phyloP scores from a whole-genome alignment of 2,329 filamentous ascomycete genomes.

The Pseudogymnoascus sp. region DNA sequence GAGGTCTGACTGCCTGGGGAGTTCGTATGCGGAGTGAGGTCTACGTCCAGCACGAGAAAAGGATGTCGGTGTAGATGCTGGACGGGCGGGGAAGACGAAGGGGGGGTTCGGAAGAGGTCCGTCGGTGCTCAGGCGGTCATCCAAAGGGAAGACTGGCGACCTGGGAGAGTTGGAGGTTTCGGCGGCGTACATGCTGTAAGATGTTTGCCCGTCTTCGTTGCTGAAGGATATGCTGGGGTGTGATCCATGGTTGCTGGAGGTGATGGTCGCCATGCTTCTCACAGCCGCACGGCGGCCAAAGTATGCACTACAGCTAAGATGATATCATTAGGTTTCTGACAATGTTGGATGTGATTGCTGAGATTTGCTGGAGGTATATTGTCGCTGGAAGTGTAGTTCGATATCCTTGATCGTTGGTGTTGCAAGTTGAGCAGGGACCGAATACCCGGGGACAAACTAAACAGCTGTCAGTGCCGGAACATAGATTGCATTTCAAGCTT shows the following conservation, averaged over 20 bases:
- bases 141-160: slow-evolving; percentile 8
- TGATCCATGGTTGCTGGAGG: slow-evolving; percentile 9
- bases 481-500: slow-evolving; percentile 2
- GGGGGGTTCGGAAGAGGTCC: slow-evolving; percentile 51
- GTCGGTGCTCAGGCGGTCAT: background rate
- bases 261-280: slow-evolving; percentile 12
- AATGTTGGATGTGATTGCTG: background rate
- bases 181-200: slow-evolving; percentile 7
- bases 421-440: slow-evolving; percentile 1
- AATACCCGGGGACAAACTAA: slow-evolving; percentile 4
- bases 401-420: slow-evolving; percentile 1
- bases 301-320: slow-evolving; percentile 5
- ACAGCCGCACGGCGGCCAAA: slow-evolving; percentile 12
- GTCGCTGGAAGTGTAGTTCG: background rate
- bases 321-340: slow-evolving; percentile 11
- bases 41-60: slow-evolving; percentile 43
- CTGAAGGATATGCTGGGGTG: slow-evolving; percentile 11
- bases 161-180: slow-evolving; percentile 5
- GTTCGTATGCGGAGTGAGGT: slow-evolving; percentile 34
- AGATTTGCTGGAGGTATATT: background rate
- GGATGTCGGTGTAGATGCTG: slow-evolving; percentile 39
- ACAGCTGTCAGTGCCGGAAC: slow-evolving; percentile 6
- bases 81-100: slow-evolving; percentile 53
- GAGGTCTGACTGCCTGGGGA: slow-evolving; percentile 10
- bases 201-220: background rate